phyloP scores from a whole-genome alignment of 1,284 basidiomycete genomes.

The Boletus austroedulis region DNA sequence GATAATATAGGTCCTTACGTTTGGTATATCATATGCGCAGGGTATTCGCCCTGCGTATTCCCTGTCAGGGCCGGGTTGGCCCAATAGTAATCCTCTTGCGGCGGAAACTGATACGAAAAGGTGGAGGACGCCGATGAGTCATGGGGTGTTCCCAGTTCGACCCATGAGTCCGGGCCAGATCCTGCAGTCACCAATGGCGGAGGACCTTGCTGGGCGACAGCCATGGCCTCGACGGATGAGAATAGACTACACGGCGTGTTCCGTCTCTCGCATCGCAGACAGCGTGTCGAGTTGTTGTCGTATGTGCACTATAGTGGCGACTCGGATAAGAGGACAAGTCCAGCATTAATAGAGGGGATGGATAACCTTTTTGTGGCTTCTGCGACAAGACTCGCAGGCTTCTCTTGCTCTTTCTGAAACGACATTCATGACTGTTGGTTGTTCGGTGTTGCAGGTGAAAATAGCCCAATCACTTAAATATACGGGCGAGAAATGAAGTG shows the following conservation, averaged over 20 bases:
- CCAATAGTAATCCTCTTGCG: constrained; percentile 4
- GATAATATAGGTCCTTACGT: constrained; percentile 9
- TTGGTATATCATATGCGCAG: constrained; percentile 6
- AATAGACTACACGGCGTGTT: constrained; percentile 24
- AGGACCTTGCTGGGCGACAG: constrained; percentile 9
- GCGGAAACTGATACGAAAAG: not conserved
- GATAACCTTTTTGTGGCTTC: constrained; percentile 33
- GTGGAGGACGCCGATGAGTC: constrained; percentile 6
- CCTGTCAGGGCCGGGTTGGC: not conserved
- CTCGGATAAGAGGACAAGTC: too few relatives aligned
- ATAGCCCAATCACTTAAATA: constrained; percentile 26
- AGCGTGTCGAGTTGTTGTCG: constrained; percentile 13
- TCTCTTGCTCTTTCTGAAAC: constrained; percentile 27
- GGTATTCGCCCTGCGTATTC: constrained; percentile 8
- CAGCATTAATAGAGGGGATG: not conserved
- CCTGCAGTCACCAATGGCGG: not conserved
- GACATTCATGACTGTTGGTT: constrained; percentile 21
- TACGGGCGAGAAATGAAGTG: constrained; percentile 6
- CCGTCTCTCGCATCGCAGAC: constrained; percentile 20
- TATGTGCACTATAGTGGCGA: constrained; percentile 20
- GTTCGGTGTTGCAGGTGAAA: constrained; percentile 4
- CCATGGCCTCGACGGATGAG: not conserved
- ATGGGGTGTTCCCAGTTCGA: constrained; percentile 9
- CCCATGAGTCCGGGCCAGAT: constrained; percentile 14
- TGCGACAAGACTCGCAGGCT: constrained; percentile 32